These are phyloP conservation scores for Aspergillus sclerotiicarbonarius DNA, from an alignment of 495 filamentous ascomycete species.

Conservation along the genomic window DNA sequence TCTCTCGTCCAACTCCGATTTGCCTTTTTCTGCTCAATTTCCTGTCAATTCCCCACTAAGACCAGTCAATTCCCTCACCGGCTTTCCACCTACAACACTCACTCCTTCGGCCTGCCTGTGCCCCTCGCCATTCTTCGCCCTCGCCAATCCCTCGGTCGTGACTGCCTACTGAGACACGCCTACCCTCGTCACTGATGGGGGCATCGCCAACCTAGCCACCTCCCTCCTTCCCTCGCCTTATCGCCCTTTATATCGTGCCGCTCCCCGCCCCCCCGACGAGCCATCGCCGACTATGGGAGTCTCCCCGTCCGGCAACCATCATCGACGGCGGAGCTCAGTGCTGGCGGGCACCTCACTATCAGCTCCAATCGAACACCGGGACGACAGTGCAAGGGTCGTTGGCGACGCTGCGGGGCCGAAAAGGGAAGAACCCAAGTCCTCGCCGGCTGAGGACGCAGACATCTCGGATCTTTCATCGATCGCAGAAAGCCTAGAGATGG, in stretches of 20 bases:
- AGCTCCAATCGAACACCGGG: slow-evolving; percentile 45
- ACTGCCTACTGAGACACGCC: slow-evolving; percentile 2
- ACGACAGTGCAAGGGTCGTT: slow-evolving; percentile 33
- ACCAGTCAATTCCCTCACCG: slow-evolving; percentile 17
- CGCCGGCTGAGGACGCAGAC: slow-evolving; percentile 41
- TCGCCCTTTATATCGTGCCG: background rate
- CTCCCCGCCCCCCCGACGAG: background rate
- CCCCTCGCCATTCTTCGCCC: slow-evolving; percentile 3
- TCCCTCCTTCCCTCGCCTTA: background rate
- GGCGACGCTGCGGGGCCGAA: slow-evolving; percentile 33
- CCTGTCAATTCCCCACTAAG: slow-evolving; percentile 5
- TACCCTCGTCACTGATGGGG: slow-evolving; percentile 23
- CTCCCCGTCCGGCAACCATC: slow-evolving; percentile 43
- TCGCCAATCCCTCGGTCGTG: slow-evolving; percentile 3
- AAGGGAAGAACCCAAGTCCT: slow-evolving; percentile 36
- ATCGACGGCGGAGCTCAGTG: slow-evolving; percentile 60
- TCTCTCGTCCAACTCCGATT: background rate
- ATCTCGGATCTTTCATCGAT: slow-evolving; percentile 49
- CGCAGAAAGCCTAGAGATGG: slow-evolving; percentile 56
- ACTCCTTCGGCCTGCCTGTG: slow-evolving; percentile 10
- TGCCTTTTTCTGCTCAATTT: background rate
- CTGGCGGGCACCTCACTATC: slow-evolving; percentile 44
- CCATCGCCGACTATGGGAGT: slow-evolving; percentile 30
- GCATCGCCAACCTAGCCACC: slow-evolving; percentile 12
- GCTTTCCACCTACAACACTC: slow-evolving; percentile 12